Evolutionary conservation across 768 basidiomycete genomes (phyloP).

Genomic region (Krasilnikovozyma curviuscula): DNA sequence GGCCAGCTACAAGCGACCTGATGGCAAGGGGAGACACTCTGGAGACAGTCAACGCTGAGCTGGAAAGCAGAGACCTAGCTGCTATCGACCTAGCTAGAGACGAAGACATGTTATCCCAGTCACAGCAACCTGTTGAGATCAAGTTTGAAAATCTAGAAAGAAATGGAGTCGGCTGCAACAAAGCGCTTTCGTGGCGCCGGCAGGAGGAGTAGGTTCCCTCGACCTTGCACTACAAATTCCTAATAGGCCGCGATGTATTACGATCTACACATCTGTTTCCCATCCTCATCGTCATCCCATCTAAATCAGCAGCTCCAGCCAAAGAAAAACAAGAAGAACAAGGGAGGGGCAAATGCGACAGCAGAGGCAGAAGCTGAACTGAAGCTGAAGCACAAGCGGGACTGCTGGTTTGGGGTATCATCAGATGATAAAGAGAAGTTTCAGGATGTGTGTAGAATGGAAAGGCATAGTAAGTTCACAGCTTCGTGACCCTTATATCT

Average conservation of each 20-base stretch:
- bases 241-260: slow-evolving; percentile 6
- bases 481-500: not conserved
- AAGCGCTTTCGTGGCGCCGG: too few species aligned
- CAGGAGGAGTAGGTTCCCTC: too few species aligned
- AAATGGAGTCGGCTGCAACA: too few species aligned
- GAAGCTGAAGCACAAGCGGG: not conserved
- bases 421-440: slow-evolving; percentile 70
- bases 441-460: slow-evolving; percentile 67
- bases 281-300: not conserved
- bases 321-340: not conserved
- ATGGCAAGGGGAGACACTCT: too few species aligned
- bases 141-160: too few species aligned
- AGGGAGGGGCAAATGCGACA: not conserved
- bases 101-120: too few species aligned
- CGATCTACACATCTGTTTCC: slow-evolving; percentile 6
- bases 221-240: not conserved
- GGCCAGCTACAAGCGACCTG: too few species aligned
- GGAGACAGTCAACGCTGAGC: too few species aligned
- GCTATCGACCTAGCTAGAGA: too few species aligned
- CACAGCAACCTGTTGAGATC: too few species aligned
- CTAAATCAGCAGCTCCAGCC: slow-evolving; percentile 2
- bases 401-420: slow-evolving; percentile 8
- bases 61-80: too few species aligned
- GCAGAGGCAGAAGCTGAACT: not conserved
- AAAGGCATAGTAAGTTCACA: slow-evolving; percentile 12